Base-by-base conservation (phyloP, 805 yeast species). In the Candida ponderosae region DNA sequence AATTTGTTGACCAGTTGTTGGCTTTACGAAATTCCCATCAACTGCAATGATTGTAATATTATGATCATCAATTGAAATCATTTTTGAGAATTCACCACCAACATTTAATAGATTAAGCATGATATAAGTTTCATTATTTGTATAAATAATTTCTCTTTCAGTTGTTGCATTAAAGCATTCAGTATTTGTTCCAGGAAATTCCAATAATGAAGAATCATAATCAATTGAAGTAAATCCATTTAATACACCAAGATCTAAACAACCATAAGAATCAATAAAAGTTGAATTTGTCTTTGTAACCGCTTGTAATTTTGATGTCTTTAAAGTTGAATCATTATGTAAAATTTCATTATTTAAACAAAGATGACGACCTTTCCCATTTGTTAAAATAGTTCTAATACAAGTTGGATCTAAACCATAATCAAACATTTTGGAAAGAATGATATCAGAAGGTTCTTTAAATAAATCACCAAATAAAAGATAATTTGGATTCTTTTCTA, bases 401-500 rank as follows among this genome's bases (percentile, higher is more conserved):
- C 65, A 61, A 13, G 59, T 46, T 2, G 66, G 65, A 34, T 60
- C 65, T 33, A 59, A 47, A 5, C 63, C 63, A 36, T 43, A 56
- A 19, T 48, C 47, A 31, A 45, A 45, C 63, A 60, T 57, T 23
- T 57, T 58, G 2, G 64, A 57, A 24, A 60, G 59, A 18, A 66
- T 49, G 11, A 48, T 59, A 16, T 56, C 62, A 33, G 63, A 54
- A 27, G 58, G 39, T 4, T 53, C 53, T 35, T 62, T 63, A 47
- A 69, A 71, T 36, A 55, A 47, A 41, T 72, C 77, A 17, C 58
- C 59, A 4, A 68, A 55, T 17, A 68, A 48, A 15, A 70, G 23
- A 6, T 31, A 32, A 10, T 43, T 31, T 6, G 65, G 64, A 5
- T 23, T 16, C 18, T 40, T 41, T 29, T 61, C 66, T n/a, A 57